Base-by-base conservation (phyloP, 352 stramenopile genomes). In the Phytophthora megakarya region DNA sequence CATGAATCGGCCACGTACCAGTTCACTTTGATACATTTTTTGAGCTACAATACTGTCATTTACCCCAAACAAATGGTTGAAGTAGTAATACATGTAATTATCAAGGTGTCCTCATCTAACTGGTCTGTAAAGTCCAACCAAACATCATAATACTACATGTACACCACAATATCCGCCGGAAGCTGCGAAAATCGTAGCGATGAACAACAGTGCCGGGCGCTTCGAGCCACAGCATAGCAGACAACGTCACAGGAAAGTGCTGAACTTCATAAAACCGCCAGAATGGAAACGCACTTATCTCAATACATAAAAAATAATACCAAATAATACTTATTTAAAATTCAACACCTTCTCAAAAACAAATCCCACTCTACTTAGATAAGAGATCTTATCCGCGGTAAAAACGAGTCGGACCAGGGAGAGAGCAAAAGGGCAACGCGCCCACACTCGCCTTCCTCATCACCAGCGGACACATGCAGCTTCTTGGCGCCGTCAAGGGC, bases 401-500 rank as follows among this genome's bases (percentile, higher is more conserved):
- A 62, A 30, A 53, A 57, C 43, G 23, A 64, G 56, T 64, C 56
- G 40, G 48, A 23, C 11, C 28, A 22, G 54, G 43, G 30, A 56
- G 55, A 63, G 54, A 63, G 54, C 43, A 40, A 18, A 35, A 49
- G 3, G 18, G 21, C 43, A 46, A 42, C 30, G 7, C 47, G 25
- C 16, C 18, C 51, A 10, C 50, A 58, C 30, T 58, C 33, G 35
- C 7, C 42, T 26, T 33, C 42, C 42, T 47, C n/a, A 35, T 7
- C 30, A 48, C 19, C 23, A 23, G 25, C 33, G 32, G 25, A 56
- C 26, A 32, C 48, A 75, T 75, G 67, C 67, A 73, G 53, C 42
- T 78, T 45, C 56, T 78, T 40, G 48, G 61, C 38, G 40, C 61
- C 55, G 61, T 78, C n/a, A 78, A 78, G 66, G 59, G 70, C 49